Base-by-base conservation (phyloP, 257 asterid genomes). In the Fraxinus pennsylvanica region DNA sequence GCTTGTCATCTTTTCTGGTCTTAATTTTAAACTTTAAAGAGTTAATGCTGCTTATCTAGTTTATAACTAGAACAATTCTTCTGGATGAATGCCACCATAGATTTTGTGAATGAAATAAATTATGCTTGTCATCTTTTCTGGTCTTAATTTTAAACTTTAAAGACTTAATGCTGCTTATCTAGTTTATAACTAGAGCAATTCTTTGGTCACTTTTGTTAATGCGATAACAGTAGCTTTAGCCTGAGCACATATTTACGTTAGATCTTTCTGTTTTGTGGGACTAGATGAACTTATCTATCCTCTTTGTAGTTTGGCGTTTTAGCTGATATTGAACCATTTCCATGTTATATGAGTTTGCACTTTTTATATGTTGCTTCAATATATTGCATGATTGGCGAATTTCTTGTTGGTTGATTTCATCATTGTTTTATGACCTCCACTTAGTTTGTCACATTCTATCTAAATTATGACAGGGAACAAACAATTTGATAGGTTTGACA, bases 401-500 rank as follows among this genome's bases (percentile, higher is more conserved):
- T 72, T 41, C 21, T n/a, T 4, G 65, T 19, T 45, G n/a, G 29
- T 33, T 71, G 52, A 5, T 13, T 72, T 72, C 65, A 45, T 72
- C 6, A 0, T 61, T 61, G 8, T 61, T 8, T 61, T 8, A 61
- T 61, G 33, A 25, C 33, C 33, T 21, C 17, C 27, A 22, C 33
- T 22, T 61, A 8, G 15, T 61, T 61, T 61, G 29, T 21, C 10
- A 1, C 9, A n/a, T 14, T n/a, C 14, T 57, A 61, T 61, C 33
- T 61, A 61, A 21, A 22, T 61, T 61, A 2, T 8, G 3, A 61
- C 33, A 22, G 38, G 30, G 15, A 38, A 74, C 29, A 19, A 68
- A 33, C 57, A n/a, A 8, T 33, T 39, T 69, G 30, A 67, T 85
- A 35, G 59, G 72, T 79, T 77, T 27, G 77, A 29, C 68, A 71